Conservation (phyloP, 495 filamentous ascomycete genomes). For the Apodospora peruviana region DNA sequence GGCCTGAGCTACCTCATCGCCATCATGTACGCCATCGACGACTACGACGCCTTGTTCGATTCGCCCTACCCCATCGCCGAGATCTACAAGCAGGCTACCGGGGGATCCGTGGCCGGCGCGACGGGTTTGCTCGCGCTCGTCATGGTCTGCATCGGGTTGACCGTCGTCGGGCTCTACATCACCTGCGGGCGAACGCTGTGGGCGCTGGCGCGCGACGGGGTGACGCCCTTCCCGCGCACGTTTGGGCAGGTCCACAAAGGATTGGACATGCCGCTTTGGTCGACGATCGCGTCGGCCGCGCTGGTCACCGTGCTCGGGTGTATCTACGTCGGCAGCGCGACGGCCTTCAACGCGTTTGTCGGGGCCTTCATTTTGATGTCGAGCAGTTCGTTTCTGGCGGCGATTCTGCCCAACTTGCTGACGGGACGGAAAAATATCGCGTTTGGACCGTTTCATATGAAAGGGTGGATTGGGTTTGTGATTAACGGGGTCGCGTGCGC, state of each 20-base stretch:
- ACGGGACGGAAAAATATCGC: background rate
- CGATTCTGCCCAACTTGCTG: background rate
- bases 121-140: background rate
- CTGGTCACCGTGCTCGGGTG: background rate
- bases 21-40: conserved; percentile 1
- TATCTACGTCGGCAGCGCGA: background rate
- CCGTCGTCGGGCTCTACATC: background rate
- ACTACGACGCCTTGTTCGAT: background rate
- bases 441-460: background rate
- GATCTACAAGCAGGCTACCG: background rate
- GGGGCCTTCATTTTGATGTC: background rate
- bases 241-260: background rate
- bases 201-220: background rate
- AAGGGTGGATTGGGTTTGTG: background rate
- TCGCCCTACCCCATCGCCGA: background rate
- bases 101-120: background rate
- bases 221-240: background rate
- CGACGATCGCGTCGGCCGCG: background rate
- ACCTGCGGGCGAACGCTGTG: background rate
- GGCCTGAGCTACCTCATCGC: background rate
- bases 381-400: background rate
- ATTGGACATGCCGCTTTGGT: background rate
- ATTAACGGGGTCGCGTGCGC: background rate
- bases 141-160: background rate
- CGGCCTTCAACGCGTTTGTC: background rate